These are phyloP conservation scores for Ophiocordyceps unilateralis DNA, from an alignment of 2,329 filamentous ascomycete genomes.

Conservation along the genomic window DNA sequence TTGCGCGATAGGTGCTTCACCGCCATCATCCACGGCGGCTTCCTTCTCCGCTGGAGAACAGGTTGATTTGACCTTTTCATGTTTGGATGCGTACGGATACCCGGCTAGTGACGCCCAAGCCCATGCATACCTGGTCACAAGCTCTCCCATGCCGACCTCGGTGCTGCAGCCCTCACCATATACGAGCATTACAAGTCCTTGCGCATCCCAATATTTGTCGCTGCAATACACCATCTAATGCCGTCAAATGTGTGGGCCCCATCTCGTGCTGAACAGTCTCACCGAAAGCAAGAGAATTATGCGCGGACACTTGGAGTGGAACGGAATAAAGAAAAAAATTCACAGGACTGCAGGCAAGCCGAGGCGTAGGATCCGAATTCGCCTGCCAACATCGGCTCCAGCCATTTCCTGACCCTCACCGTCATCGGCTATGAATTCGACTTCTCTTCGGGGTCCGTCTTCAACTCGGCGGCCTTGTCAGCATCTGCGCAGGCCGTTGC, in stretches of 20 bases:
- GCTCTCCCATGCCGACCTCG: neutral
- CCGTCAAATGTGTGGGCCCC: neutral
- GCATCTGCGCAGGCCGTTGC: constrained; percentile 1
- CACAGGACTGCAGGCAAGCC: neutral
- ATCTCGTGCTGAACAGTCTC: neutral
- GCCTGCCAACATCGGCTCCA: too few relatives aligned
- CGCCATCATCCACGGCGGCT: neutral
- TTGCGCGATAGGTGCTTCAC: neutral
- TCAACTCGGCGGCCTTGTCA: constrained; percentile 7
- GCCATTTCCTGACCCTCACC: too few relatives aligned
- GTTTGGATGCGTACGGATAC: neutral
- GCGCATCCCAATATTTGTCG: neutral
- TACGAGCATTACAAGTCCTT: neutral
- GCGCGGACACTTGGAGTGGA: neutral
- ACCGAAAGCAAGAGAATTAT: neutral
- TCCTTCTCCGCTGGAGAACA: neutral
- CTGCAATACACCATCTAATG: neutral
- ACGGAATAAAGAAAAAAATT: neutral
- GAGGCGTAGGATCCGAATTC: neutral
- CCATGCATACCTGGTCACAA: too few relatives aligned
- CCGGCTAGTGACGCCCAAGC: neutral
- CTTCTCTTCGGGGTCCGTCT: neutral
- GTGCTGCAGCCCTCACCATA: neutral
- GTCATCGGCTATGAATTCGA: neutral
- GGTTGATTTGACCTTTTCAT: neutral